Percentiles rank a stretch among this genome's conserved stretches.
phyloP scores from a whole-genome alignment of 2,329 filamentous ascomycete genomes.

The Colletotrichum sp. region DNA sequence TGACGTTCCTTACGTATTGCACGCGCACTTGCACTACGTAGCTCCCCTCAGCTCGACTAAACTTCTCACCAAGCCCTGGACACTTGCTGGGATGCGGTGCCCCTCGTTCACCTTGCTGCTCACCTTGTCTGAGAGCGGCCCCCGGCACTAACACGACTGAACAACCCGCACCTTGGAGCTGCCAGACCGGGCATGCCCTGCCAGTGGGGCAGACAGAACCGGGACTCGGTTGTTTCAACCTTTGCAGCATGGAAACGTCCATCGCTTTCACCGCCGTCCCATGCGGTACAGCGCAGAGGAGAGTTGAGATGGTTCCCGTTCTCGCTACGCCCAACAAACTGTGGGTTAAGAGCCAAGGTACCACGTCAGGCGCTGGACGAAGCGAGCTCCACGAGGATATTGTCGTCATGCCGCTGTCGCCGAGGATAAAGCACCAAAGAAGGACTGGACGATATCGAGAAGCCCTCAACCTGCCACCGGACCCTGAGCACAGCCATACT shows the following conservation, averaged over 20 bases:
- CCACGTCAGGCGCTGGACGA: background rate
- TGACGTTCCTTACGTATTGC: background rate
- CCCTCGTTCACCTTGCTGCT: background rate
- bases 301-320: background rate
- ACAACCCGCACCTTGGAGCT: background rate
- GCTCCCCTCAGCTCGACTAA: background rate
- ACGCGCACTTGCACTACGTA: background rate
- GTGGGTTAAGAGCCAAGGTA: background rate
- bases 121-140: background rate
- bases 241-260: conserved; percentile 7
- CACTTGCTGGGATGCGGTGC: background rate
- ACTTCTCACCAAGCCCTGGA: background rate
- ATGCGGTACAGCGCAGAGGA: background rate
- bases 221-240: conserved; percentile 19
- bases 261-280: conserved; percentile 15
- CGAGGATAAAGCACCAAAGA: background rate
- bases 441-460: background rate
- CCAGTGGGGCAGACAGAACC: conserved; percentile 5
- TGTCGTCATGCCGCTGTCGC: conserved; percentile 10
- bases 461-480: conserved; percentile 11
- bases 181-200: conserved; percentile 6
- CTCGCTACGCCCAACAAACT: background rate
- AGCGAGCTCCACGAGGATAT: background rate
- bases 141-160: background rate
- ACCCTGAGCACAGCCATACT: conserved; percentile 2